These are phyloP conservation scores for Ampelocalamus luodianensis DNA, from an alignment of 176 grass and related monocot genomes.

Conservation along the genomic window DNA sequence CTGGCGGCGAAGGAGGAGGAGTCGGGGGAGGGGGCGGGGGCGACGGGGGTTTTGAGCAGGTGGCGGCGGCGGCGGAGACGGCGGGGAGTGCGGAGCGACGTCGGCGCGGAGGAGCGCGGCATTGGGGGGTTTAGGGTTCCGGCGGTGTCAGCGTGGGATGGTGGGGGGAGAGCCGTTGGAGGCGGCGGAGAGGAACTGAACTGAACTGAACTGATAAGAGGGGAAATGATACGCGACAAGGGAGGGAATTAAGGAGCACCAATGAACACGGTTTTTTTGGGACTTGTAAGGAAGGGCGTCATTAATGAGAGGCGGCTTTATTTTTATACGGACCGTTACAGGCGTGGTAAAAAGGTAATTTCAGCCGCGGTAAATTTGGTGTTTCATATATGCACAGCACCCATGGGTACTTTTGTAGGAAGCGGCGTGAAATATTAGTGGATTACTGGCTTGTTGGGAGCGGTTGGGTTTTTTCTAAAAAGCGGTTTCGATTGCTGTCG, in stretches of 20 bases:
- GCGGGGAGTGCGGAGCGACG: neutral
- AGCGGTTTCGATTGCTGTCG: too few species aligned
- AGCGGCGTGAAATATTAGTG: too few species aligned
- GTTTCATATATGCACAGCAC: too few species aligned
- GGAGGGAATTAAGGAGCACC: slow-evolving; percentile 13
- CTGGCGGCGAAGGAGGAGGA: neutral
- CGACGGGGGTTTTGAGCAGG: neutral
- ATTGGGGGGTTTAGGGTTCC: slow-evolving; percentile 39
- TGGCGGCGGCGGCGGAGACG: slow-evolving; percentile 15
- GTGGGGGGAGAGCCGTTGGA: slow-evolving; percentile 20
- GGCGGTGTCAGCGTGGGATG: neutral
- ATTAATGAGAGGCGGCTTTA: neutral
- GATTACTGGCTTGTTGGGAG: too few species aligned
- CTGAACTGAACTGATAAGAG: too few species aligned
- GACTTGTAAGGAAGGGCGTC: slow-evolving; percentile 24
- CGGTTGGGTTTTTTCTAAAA: too few species aligned
- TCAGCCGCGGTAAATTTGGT: too few species aligned
- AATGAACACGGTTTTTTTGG: slow-evolving; percentile 15
- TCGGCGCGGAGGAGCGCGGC: slow-evolving; percentile 29
- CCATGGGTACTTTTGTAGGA: too few species aligned
- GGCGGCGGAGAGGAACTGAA: neutral
- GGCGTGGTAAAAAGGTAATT: too few species aligned
- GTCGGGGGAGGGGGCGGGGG: neutral
- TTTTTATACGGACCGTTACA: neutral
- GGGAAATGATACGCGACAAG: neutral